phyloP scores from a whole-genome alignment of 768 basidiomycete species.

The Auricularia sp. region DNA sequence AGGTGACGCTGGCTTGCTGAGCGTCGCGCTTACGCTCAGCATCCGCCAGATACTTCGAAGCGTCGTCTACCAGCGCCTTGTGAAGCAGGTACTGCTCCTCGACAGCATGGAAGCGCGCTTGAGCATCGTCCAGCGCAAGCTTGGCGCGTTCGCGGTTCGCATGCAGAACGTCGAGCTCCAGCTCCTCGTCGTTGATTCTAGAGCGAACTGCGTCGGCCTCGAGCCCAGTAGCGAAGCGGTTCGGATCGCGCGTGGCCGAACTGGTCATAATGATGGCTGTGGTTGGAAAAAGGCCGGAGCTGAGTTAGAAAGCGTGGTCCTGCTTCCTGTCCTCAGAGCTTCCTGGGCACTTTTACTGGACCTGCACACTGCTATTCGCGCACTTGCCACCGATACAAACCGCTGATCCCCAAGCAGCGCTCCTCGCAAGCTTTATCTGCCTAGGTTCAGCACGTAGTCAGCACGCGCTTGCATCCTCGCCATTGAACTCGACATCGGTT shows the following conservation, averaged over 20 bases:
- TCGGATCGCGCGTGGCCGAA: neutral
- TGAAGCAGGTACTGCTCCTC: neutral
- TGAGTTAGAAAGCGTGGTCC: too few relatives aligned
- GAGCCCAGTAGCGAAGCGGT: neutral
- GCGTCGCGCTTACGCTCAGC: slow-evolving; percentile 51
- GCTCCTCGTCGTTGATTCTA: neutral
- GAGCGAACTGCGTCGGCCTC: neutral
- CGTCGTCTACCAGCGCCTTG: neutral
- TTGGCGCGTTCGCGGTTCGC: neutral
- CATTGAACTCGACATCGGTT: too few relatives aligned
- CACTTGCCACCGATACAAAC: too few relatives aligned
- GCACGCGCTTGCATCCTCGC: too few relatives aligned
- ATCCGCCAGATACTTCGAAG: slow-evolving; percentile 15
- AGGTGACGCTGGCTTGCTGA: slow-evolving; percentile 72
- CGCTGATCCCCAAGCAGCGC: too few relatives aligned
- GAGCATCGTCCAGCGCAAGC: neutral
- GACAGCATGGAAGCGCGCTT: neutral
- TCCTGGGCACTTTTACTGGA: too few relatives aligned
- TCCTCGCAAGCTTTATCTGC: too few relatives aligned
- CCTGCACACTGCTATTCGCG: too few relatives aligned
- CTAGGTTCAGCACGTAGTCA: too few relatives aligned
- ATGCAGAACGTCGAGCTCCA: neutral
- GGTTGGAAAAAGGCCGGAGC: too few relatives aligned
- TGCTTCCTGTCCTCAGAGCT: too few relatives aligned
- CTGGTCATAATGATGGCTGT: too few relatives aligned